Evolutionary conservation across 495 filamentous ascomycete genomes (phyloP), one percentile per base, ranked within the genome.

Genomic region (Penicillium bialowiezense): DNA sequence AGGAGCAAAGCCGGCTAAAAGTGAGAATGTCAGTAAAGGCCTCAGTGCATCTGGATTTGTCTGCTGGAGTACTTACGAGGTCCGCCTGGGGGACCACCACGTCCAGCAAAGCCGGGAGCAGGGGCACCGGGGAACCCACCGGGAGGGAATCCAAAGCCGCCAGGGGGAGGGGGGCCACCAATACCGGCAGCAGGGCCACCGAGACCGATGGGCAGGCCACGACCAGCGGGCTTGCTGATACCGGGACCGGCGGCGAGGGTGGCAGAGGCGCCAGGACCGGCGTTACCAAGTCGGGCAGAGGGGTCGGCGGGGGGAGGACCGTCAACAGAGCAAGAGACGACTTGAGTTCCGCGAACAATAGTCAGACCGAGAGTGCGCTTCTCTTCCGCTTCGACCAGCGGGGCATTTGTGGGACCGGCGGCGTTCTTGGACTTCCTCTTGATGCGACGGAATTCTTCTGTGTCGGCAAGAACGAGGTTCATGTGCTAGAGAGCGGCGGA

Each of bases 401-500:
- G 78, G 40, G 73, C 65, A 41, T 66, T 68, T 33, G 78, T 67
- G 53, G 90, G 84, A 34, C 82, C 71, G 52, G 72, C 70, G 23
- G 76, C 68, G 43, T 82, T 74, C 76, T 95, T 95, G 50, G 86
- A 82, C 77, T 91, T 96, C 64, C 89, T 83, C 75, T 93, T 95
- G 50, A 92, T 89, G 57, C 88, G 87, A 60, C 93, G 91, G 71
- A 97, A 97, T 71, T 99, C 93, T 81, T 99, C 93, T 63, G 95
- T 97, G 63, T 99, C 93, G 65, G 92, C 95, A 39, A 99, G 84
- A 51, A 99, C 93, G 51, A 99, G 84, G 70, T 99, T 99, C 95
- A 97, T 97, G 69, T 97, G 93, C 90, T 97, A 52, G 39, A 48
- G 33, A 26, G 23, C 23, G 21, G 3, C 5, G 26, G 37, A 32